These are phyloP conservation scores for Orobanche coerulescens DNA, from an alignment of 257 asterid species.

Conservation along the genomic window DNA sequence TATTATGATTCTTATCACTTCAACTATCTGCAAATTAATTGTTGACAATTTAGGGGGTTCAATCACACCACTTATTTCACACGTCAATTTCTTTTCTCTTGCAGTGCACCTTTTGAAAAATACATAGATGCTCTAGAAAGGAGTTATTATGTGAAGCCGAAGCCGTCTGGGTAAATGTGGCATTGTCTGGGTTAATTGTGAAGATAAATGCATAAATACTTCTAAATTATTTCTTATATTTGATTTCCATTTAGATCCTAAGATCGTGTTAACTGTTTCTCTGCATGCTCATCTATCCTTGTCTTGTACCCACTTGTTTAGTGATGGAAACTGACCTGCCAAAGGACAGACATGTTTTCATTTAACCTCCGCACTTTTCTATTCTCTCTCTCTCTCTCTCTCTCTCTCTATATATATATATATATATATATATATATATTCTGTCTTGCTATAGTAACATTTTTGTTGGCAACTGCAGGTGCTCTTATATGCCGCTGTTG, in stretches of 20 bases:
- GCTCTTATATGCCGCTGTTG: conserved; percentile 72
- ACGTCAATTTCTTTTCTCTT: background rate
- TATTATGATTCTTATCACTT: background rate
- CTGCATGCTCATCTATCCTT: conserved; percentile 5
- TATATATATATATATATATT: too few species aligned
- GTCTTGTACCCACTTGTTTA: conserved; percentile 3
- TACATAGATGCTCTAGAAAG: background rate
- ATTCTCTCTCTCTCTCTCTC: too few species aligned
- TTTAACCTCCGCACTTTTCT: background rate
- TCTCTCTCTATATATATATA: too few species aligned
- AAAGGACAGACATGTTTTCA: background rate
- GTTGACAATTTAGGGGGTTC: background rate
- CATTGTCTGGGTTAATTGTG: conserved; percentile 5
- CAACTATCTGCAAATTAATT: background rate
- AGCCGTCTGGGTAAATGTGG: background rate
- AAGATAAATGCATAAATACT: background rate
- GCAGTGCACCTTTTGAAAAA: background rate
- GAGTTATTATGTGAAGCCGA: background rate
- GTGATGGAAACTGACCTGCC: conserved; percentile 10
- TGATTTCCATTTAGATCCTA: background rate
- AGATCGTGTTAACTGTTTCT: conserved; percentile 9
- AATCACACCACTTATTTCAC: background rate
- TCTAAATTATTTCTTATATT: background rate
- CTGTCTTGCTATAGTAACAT: conserved; percentile 15
- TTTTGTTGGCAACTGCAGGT: conserved; percentile 54